These are phyloP conservation scores for Xylariaceae sp. DNA, from an alignment of 2,329 filamentous ascomycete species.

Conservation along the genomic window DNA sequence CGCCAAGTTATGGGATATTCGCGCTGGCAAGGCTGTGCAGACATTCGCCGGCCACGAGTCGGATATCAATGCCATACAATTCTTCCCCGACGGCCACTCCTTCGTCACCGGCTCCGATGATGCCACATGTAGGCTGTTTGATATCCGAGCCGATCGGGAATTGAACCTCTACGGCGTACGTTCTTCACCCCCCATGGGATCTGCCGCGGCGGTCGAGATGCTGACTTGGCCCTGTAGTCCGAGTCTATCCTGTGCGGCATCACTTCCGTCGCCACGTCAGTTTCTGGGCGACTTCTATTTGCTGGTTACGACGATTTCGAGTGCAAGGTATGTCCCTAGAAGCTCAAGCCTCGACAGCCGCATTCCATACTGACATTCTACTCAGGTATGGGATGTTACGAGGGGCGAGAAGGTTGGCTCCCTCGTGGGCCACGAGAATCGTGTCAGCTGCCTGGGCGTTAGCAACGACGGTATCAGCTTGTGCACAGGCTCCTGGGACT, in stretches of 20 bases:
- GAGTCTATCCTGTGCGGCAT: conserved; percentile 97
- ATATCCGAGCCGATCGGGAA: conserved; percentile 88
- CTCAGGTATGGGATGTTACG: conserved; percentile 92
- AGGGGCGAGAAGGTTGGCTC: conserved; percentile 96
- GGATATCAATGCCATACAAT: conserved; percentile 98
- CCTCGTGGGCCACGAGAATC: conserved; percentile 94
- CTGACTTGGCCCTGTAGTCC: conserved; percentile 51
- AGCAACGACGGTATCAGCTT: conserved; percentile 99
- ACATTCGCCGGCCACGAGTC: conserved; percentile 98
- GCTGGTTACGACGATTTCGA: conserved; percentile 98
- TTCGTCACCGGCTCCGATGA: conserved; percentile 98
- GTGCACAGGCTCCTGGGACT: conserved; percentile 99
- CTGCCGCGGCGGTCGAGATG: not conserved
- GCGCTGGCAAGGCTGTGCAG: conserved; percentile 95
- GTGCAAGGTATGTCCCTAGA: conserved; percentile 72
- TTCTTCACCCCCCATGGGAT: conserved; percentile 10
- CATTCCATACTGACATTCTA: conserved; percentile 7
- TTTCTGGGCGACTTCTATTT: conserved; percentile 89
- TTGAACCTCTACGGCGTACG: conserved; percentile 61
- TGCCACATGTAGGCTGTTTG: conserved; percentile 92
- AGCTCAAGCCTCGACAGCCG: conserved; percentile 7
- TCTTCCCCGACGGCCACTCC: conserved; percentile 97
- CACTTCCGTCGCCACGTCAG: conserved; percentile 95
- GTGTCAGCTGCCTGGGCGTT: conserved; percentile 95
- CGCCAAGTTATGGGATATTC: conserved; percentile 97